Conservation (phyloP, 1,284 basidiomycete genomes). For the Sphagnurus paluster region DNA sequence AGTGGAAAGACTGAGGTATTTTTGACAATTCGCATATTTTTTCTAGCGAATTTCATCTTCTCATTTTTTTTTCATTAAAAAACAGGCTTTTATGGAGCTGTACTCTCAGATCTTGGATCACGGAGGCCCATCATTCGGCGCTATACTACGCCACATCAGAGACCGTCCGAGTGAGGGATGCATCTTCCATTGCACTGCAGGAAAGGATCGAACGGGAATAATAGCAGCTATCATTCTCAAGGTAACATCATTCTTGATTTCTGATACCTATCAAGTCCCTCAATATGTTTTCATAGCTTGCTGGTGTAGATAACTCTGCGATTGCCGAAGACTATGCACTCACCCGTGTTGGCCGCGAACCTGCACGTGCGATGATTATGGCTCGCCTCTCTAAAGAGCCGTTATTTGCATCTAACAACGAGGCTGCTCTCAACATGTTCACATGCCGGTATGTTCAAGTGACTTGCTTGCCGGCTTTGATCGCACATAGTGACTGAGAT, state of each 20-base stretch:
- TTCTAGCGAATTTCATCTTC: not conserved
- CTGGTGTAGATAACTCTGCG: constrained; percentile 59
- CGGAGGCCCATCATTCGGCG: constrained; percentile 62
- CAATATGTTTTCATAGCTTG: constrained; percentile 46
- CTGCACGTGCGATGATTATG: constrained; percentile 68
- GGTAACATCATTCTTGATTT: constrained; percentile 38
- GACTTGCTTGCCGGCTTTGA: constrained; percentile 1
- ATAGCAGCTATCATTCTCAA: constrained; percentile 70
- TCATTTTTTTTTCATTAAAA: not conserved
- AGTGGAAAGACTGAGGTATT: constrained; percentile 74
- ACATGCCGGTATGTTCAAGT: constrained; percentile 58
- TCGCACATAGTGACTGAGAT: constrained; percentile 8
- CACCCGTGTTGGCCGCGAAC: constrained; percentile 75
- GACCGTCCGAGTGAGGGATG: constrained; percentile 64
- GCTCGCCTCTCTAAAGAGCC: constrained; percentile 65
- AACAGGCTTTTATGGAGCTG: constrained; percentile 74
- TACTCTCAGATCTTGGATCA: constrained; percentile 79
- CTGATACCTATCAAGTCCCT: not conserved
- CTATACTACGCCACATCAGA: constrained; percentile 66
- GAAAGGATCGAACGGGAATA: constrained; percentile 81
- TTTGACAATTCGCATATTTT: not conserved
- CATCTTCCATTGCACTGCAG: constrained; percentile 79
- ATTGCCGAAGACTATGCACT: constrained; percentile 76
- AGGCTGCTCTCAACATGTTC: constrained; percentile 77
- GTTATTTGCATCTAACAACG: constrained; percentile 65